Evolutionary conservation across 768 basidiomycete genomes (phyloP), one percentile per base, ranked within the genome.

Genomic region (Glaciozyma antarctica): DNA sequence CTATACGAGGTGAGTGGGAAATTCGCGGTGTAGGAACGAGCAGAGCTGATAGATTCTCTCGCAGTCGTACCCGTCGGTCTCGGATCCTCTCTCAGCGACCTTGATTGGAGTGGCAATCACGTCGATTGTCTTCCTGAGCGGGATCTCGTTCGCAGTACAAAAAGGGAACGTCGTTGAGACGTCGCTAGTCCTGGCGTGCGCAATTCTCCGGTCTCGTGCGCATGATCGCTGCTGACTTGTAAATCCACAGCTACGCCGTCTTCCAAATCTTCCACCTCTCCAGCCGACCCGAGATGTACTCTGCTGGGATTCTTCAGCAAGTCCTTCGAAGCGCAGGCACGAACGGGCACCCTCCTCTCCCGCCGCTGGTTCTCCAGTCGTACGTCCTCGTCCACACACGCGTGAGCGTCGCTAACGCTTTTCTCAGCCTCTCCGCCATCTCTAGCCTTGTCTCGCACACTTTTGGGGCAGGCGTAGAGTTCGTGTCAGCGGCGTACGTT

Each of bases 121-220:
- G 6, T 53, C 67, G 16, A 68, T 71, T 48, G 48, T 75, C 58
- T 75, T 75, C 60, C 64, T 73, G 2, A 65, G 58, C 57, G 74
- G 73, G 19, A 73, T 75, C 58, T 44, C 62, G 7, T 75, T 75
- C 57, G 63, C 62, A 21, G 43, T 70, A 32, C 63, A 69, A 12
- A 66, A 68, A 45, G 74, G 74, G 28, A 73, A 69, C 61, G 69
- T 71, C 5, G 72, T 75, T 28, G 74, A 75, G 66, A 71, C 74
- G 22, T 44, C 56, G 19, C 65, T 75, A 17, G 72, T 73, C 64
- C 65, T 72, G 17, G 70, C 70, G 70, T 71, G 47, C 28, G 63
- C 38, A 19, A 2, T 7, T 17, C 17, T 45, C 24, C 21, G 3
- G 2, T 45, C 38, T 51, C 16, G 0, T 26, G 22, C n/a, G n/a